Evolutionary conservation across 2,329 filamentous ascomycete genomes (phyloP), one percentile per base, ranked within the genome.

Genomic region (Cylindrodendrum hubeiense): DNA sequence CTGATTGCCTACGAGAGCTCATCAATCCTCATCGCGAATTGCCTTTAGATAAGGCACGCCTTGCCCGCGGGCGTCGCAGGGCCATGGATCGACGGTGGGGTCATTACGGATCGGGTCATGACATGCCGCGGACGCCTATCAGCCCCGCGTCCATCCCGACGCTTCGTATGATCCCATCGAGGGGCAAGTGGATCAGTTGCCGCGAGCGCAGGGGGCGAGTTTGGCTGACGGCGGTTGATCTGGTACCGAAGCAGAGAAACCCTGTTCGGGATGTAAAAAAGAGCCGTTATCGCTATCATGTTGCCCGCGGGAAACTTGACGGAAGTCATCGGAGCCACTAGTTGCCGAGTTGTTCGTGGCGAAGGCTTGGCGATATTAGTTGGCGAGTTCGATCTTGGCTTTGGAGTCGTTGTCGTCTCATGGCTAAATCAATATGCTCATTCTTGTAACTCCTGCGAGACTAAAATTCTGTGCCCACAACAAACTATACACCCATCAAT

Each of bases 301-400:
- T 63, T 70, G 52, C 10, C 71, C 70, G 70, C 70, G 68, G 70
- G 55, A 69, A 68, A 72, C 63, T 33, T 33, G 10, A 39, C 8
- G 12, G 6, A 7, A 28, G 2, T n/a, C n/a, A 21, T 50, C 26
- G 28, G 47, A 50, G n/a, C 26, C 15, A 15, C 12, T 33, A 33
- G 12, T 12, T 10, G 26, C 22, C 26, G 46, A 15, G 47, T 7
- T 13, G 47, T 8, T 13, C n/a, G 9, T 28, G n/a, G n/a, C n/a
- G n/a, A n/a, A 33, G 28, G 9, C 28, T 30, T 21, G n/a, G 47
- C 15, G 3, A 21, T 15, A 10, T 12, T 49, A 26, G 41, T 43
- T 21, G 19, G 19, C 41, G 2, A 47, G 28, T 28, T 17, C 21
- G 8, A 24, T 22, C 30, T 8, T 26, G 5, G 50, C 33, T 8